phyloP scores from a whole-genome alignment of 441 rosid genomes.

The Jatropha podagrica region DNA sequence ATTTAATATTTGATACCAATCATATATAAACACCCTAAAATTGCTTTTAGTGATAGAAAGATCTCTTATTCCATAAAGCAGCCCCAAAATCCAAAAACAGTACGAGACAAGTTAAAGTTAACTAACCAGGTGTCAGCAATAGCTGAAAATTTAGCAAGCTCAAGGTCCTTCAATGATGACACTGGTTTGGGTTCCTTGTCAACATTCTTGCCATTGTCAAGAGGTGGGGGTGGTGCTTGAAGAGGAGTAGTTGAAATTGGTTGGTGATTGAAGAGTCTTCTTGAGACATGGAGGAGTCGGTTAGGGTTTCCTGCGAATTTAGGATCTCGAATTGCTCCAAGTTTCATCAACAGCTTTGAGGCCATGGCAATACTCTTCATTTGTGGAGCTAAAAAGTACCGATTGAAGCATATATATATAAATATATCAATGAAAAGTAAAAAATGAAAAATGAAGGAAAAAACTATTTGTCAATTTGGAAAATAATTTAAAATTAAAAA shows the following conservation, averaged over 20 bases:
- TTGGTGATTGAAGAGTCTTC: constrained; percentile 1
- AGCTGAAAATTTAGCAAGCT: constrained; percentile 88
- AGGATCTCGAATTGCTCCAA: constrained; percentile 9
- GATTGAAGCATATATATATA: too few species aligned
- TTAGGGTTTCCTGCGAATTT: neutral
- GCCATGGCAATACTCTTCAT: constrained; percentile 15
- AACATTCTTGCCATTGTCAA: neutral
- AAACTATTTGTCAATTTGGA: too few species aligned
- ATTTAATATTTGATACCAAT: neutral
- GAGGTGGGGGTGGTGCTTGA: neutral
- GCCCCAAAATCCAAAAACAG: too few species aligned
- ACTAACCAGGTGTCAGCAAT: constrained; percentile 82
- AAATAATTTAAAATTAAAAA: too few species aligned
- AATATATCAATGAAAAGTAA: too few species aligned
- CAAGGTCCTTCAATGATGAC: constrained; percentile 58
- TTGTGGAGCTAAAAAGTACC: neutral
- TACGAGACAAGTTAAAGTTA: neutral
- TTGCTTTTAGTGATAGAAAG: neutral
- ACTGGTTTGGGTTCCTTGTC: neutral
- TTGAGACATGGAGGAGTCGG: neutral
- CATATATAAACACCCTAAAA: neutral
- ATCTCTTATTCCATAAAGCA: neutral
- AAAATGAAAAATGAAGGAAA: too few species aligned
- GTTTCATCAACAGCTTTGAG: neutral
- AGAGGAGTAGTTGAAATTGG: constrained; percentile 8